Evolutionary conservation across 176 grass and related monocot species (phyloP), one percentile per base, ranked within the genome.

Genomic region (Avena sativa): DNA sequence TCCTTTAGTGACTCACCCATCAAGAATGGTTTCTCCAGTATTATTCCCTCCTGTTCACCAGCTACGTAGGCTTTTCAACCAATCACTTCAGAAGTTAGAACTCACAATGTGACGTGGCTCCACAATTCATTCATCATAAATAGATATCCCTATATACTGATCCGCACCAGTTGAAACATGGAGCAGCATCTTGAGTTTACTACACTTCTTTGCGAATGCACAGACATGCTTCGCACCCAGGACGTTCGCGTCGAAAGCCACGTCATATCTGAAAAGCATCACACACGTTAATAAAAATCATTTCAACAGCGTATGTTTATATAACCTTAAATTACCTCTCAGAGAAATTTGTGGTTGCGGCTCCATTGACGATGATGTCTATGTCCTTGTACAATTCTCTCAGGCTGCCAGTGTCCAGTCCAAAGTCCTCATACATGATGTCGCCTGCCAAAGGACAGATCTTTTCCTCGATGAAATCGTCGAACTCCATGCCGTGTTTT

Each of bases 111-210:
- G 60, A 26, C 60, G 16, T 66, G 26, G 12, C 62, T 28, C 26
- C 63, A 64, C 60, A 83, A 46, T 83, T 12, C 9, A 71, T 40
- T 40, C 8, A 44, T 43, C 13, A 56, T 52, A 44, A 16, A 13
- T 4, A 28, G 58, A 40, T 2, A 32, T 2, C 30, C 30, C 30
- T 32, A 32, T 34, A 34, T 34, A 34, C 3, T 3, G 9, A 9
- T 20, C 46, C 70, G 15, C 85, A 92, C 92, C 92, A 76, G 90
- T 92, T 59, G 92, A 94, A 79, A 94, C 90, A 53, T 94, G 92
- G 58, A 94, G 92, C 25, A 94, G 48, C 90, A 94, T 90, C 64
- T 92, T 87, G 3, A 92, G 83, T 16, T 88, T 87, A 16, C 50
- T 75, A 70, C 92, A 94, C 72, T 85, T 85, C 12, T 88, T 89